Evolutionary conservation across 176 grass and related monocot species (phyloP).

Genomic region (Oryza australiensis): DNA sequence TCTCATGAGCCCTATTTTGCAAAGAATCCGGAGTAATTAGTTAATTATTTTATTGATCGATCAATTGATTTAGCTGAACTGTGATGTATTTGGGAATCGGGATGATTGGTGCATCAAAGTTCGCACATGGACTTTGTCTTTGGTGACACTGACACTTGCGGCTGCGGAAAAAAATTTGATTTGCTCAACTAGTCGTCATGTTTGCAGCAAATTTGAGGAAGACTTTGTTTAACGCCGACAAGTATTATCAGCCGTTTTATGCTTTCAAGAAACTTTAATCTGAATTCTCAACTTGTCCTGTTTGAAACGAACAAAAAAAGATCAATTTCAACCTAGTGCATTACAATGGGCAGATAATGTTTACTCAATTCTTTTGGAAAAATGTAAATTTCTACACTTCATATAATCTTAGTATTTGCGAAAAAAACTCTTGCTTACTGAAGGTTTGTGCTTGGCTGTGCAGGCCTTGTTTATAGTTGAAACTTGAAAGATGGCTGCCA

Average conservation of each 20-base stretch:
- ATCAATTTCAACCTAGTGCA: background rate
- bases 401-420: background rate
- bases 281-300: background rate
- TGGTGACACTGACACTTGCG: background rate
- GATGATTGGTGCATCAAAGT: background rate
- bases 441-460: background rate
- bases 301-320: background rate
- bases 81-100: background rate
- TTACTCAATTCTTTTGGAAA: background rate
- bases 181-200: background rate
- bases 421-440: background rate
- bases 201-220: conserved; percentile 8
- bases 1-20: background rate
- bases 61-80: background rate
- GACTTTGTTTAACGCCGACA: background rate
- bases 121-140: background rate
- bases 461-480: background rate
- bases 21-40: background rate
- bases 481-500: background rate
- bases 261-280: background rate
- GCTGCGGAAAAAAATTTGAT: background rate
- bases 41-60: background rate
- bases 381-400: background rate
- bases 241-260: background rate
- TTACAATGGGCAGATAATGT: background rate